These are phyloP conservation scores for Vanrija sp. DNA, from an alignment of 1,284 basidiomycete genomes.

Conservation along the genomic window DNA sequence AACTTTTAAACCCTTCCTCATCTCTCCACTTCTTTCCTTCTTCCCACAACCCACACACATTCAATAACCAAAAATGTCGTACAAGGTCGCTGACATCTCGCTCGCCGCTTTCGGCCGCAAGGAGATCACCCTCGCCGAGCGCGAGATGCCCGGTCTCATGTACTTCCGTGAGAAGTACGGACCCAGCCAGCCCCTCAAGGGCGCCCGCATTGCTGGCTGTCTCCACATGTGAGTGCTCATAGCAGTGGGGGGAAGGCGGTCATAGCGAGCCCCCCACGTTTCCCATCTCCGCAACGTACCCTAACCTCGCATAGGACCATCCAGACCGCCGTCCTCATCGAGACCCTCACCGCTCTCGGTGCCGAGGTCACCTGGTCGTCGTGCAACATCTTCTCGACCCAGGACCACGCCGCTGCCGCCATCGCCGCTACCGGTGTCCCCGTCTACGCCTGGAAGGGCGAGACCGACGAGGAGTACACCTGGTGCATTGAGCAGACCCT, in stretches of 20 bases:
- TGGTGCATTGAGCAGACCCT: conserved; percentile 99
- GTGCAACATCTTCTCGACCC: conserved; percentile 99
- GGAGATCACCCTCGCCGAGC: conserved; percentile 94
- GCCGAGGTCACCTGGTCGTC: conserved; percentile 99
- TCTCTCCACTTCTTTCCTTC: conserved; percentile 1
- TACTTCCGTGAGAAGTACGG: conserved; percentile 84
- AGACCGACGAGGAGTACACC: conserved; percentile 97
- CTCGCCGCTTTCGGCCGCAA: conserved; percentile 82
- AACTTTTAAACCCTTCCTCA: background rate
- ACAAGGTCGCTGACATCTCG: conserved; percentile 70
- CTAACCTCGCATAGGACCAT: conserved; percentile 66
- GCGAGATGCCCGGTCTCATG: conserved; percentile 68
- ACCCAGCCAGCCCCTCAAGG: conserved; percentile 79
- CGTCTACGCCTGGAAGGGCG: conserved; percentile 99
- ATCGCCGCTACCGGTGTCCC: conserved; percentile 98
- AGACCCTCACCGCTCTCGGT: conserved; percentile 89
- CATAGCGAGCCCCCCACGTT: background rate
- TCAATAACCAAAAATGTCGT: conserved; percentile 19
- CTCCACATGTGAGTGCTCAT: conserved; percentile 86
- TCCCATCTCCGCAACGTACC: background rate
- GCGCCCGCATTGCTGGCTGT: conserved; percentile 95
- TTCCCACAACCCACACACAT: background rate
- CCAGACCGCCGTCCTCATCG: conserved; percentile 94
- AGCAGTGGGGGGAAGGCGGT: background rate
- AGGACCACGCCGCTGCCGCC: conserved; percentile 96